phyloP scores from a whole-genome alignment of 2,329 filamentous ascomycete species.

The Geosmithia morbida region DNA sequence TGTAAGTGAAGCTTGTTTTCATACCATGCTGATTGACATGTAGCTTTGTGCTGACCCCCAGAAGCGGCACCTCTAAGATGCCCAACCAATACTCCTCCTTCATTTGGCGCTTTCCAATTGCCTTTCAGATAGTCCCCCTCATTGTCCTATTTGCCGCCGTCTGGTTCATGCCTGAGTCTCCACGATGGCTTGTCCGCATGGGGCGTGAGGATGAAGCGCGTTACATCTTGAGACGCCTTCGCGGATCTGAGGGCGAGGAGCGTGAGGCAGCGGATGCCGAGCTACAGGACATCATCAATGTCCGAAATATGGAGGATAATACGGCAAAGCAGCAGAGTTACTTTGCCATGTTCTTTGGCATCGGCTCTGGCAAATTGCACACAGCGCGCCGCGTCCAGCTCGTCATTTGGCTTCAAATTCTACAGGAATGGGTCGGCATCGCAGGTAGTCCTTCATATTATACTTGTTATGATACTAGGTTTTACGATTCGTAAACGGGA shows the following conservation, averaged over 20 bases:
- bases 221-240: constrained; percentile 48
- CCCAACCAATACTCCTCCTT: constrained; percentile 41
- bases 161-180: constrained; percentile 58
- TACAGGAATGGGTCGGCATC: constrained; percentile 58
- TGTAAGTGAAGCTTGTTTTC: constrained; percentile 11
- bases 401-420: constrained; percentile 57
- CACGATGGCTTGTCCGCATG: constrained; percentile 51
- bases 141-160: constrained; percentile 38
- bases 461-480: no score
- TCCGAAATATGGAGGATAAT: constrained; percentile 48
- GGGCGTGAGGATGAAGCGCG: constrained; percentile 53
- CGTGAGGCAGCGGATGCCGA: constrained; percentile 42
- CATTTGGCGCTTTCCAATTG: constrained; percentile 55
- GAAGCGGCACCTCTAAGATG: constrained; percentile 40
- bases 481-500: background rate
- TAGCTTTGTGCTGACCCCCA: background rate
- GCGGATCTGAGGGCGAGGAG: constrained; percentile 41
- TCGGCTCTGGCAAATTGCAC: constrained; percentile 50
- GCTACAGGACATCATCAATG: constrained; percentile 52
- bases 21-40: background rate
- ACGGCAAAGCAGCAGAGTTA: constrained; percentile 43
- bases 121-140: constrained; percentile 54
- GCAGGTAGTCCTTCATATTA: constrained; percentile 30
- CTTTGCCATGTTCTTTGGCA: constrained; percentile 50
- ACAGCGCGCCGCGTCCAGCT: constrained; percentile 54